Conservation (phyloP, 2,329 filamentous ascomycete genomes). For the Colletotrichum sp. region DNA sequence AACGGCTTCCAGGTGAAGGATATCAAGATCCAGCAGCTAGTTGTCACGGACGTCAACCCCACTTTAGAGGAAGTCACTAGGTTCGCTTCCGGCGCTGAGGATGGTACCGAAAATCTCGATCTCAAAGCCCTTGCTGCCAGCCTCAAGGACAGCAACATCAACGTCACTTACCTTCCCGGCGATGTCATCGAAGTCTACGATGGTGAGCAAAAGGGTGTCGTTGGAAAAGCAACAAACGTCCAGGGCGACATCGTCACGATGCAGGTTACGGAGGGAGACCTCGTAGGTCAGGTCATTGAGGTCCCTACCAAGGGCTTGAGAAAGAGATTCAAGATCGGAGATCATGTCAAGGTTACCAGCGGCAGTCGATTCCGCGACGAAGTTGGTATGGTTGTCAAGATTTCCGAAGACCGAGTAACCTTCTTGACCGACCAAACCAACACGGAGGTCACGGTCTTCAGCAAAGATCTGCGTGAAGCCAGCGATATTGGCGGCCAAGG, state of each 20-base stretch:
- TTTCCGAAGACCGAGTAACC: constrained; percentile 90
- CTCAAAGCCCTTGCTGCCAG: constrained; percentile 89
- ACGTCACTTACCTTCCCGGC: constrained; percentile 86
- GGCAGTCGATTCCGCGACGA: constrained; percentile 94
- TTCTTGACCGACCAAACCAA: constrained; percentile 92
- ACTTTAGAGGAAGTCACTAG: constrained; percentile 94
- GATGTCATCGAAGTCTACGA: constrained; percentile 97
- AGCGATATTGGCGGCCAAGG: constrained; percentile 89
- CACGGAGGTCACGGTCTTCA: constrained; percentile 95
- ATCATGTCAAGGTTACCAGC: constrained; percentile 98
- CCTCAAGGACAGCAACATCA: constrained; percentile 81
- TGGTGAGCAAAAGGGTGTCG: constrained; percentile 91
- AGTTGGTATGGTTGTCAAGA: constrained; percentile 95
- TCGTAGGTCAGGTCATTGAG: constrained; percentile 85
- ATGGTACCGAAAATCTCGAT: constrained; percentile 93
- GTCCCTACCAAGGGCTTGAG: constrained; percentile 91
- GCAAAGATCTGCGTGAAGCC: constrained; percentile 92
- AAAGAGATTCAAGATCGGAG: constrained; percentile 90
- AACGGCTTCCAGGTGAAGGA: constrained; percentile 95
- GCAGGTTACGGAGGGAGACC: constrained; percentile 80
- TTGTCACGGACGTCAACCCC: constrained; percentile 90
- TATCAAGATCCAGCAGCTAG: constrained; percentile 85
- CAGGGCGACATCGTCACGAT: constrained; percentile 93
- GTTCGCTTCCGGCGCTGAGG: constrained; percentile 86
- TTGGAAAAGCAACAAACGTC: constrained; percentile 84